These are phyloP conservation scores for Pulveroboletus frians DNA, from an alignment of 768 basidiomycete genomes.

Conservation along the genomic window DNA sequence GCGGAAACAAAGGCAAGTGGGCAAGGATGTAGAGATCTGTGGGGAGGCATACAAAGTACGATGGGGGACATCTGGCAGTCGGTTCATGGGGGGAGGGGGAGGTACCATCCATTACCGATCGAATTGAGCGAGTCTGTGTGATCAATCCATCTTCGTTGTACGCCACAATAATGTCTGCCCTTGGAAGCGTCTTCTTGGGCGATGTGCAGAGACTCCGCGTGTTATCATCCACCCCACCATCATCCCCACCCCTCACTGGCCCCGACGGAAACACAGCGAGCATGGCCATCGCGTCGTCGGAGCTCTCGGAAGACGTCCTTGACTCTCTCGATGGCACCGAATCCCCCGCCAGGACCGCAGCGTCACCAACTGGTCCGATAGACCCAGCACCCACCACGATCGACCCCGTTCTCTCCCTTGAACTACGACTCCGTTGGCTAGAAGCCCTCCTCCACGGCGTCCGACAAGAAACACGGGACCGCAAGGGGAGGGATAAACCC, in stretches of 20 bases:
- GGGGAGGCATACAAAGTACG: slow-evolving; percentile 38
- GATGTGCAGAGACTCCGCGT: slow-evolving; percentile 65
- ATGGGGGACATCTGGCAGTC: slow-evolving; percentile 47
- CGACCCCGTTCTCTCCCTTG: slow-evolving; percentile 63
- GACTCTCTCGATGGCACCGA: slow-evolving; percentile 20
- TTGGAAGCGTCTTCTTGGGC: slow-evolving; percentile 80
- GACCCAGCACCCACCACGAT: slow-evolving; percentile 32
- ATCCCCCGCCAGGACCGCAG: slow-evolving; percentile 12
- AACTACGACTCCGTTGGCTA: slow-evolving; percentile 73
- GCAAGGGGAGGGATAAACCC: slow-evolving; percentile 32
- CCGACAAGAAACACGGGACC: slow-evolving; percentile 42
- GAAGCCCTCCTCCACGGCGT: slow-evolving; percentile 73
- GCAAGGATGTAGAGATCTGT: slow-evolving; percentile 13
- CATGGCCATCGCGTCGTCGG: slow-evolving; percentile 12
- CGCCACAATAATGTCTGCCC: slow-evolving; percentile 37
- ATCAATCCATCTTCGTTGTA: background rate
- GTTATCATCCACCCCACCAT: slow-evolving; percentile 51
- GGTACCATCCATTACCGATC: slow-evolving; percentile 69
- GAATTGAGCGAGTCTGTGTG: slow-evolving; percentile 47
- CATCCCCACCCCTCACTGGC: slow-evolving; percentile 32
- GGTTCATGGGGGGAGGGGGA: slow-evolving; percentile 39
- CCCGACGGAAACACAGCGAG: slow-evolving; percentile 9
- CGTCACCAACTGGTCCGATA: slow-evolving; percentile 3
- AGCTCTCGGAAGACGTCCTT: slow-evolving; percentile 17
- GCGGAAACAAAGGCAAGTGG: slow-evolving; percentile 28